phyloP scores from a whole-genome alignment of 306 rosid species.

The Cajanus cajan region DNA sequence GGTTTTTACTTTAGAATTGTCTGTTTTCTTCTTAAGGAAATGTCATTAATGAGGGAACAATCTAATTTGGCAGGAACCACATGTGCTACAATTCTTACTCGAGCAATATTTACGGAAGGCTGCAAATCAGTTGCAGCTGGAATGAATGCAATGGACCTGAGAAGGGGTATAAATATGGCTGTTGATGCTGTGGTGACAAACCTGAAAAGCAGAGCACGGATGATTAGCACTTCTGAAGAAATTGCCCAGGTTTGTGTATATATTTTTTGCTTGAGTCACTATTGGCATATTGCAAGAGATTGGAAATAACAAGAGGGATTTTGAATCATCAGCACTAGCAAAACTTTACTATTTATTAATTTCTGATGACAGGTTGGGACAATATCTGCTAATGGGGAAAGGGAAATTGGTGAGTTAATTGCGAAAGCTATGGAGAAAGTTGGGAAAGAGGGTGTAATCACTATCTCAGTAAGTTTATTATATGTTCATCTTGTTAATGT shows the following conservation, averaged over 20 bases:
- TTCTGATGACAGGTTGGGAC: slow-evolving; percentile 72
- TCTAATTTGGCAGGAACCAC: slow-evolving; percentile 73
- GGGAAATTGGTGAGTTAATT: slow-evolving; percentile 97
- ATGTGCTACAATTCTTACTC: slow-evolving; percentile 88
- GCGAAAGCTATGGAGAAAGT: slow-evolving; percentile 99
- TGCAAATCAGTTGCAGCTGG: slow-evolving; percentile 99
- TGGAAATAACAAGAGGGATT: neutral
- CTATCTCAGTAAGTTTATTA: slow-evolving; percentile 70
- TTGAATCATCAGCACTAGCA: neutral
- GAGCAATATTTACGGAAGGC: slow-evolving; percentile 87
- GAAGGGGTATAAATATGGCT: slow-evolving; percentile 93
- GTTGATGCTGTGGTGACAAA: slow-evolving; percentile 86
- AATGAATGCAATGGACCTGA: slow-evolving; percentile 96
- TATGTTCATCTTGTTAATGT: neutral
- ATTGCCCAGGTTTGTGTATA: slow-evolving; percentile 78
- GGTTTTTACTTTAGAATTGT: neutral
- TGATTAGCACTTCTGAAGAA: slow-evolving; percentile 98
- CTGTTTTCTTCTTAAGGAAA: neutral
- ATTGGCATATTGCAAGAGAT: neutral
- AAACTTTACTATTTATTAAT: neutral
- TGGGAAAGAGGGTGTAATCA: slow-evolving; percentile 98
- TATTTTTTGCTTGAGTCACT: neutral
- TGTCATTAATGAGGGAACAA: neutral
- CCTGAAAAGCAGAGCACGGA: slow-evolving; percentile 87
- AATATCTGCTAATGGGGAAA: slow-evolving; percentile 93